Base-by-base conservation (phyloP, 2,329 filamentous ascomycete species). In the Rutstroemia sp. region DNA sequence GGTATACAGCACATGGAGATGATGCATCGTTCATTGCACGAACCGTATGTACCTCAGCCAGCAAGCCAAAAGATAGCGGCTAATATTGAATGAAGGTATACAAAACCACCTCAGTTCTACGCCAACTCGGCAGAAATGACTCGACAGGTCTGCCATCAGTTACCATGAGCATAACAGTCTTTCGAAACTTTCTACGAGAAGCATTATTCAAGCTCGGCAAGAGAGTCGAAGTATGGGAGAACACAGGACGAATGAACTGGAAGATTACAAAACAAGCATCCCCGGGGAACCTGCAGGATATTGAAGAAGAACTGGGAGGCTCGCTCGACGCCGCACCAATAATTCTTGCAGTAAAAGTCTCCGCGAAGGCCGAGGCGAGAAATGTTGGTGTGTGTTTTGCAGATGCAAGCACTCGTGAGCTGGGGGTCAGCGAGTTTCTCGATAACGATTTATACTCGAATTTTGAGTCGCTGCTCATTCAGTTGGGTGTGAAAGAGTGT, bases 361-460 rank as follows among this genome's bases (percentile, higher is more conserved):
- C 88, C 0, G 84, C 90, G n/a, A 95, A 88, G 69, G 89, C 90
- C 0, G 92, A 97, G 70, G 89, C 87, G 5, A 81, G 94, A 47
- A 89, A 82, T 62, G 87, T 99, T 0, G 94, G 94, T 8, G 92
- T 99, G 5, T 97, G 94, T 73, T 99, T 99, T 69, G 95, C 94
- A 7, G 94, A 99, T 76, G 94, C 95, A 1, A 96, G 90, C 63
- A 92, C 97, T 25, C 82, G 94, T 51, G 94, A 99, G 75, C 80
- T 99, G 2, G 94, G 94, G 8, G 91, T 99, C 54, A 96, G 89
- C 76, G 95, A 99, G 69, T 99, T 99, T 63, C 81, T 96, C n/a
- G 94, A 99, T 77, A 99, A 97, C 68, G 94, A 99, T 69, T 78
- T 96, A 9, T 99, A 95, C 75, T 97, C 92, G 52, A 99, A 99